Evolutionary conservation across 2,329 filamentous ascomycete species (phyloP).

Genomic region (Arachnomyces sp.): DNA sequence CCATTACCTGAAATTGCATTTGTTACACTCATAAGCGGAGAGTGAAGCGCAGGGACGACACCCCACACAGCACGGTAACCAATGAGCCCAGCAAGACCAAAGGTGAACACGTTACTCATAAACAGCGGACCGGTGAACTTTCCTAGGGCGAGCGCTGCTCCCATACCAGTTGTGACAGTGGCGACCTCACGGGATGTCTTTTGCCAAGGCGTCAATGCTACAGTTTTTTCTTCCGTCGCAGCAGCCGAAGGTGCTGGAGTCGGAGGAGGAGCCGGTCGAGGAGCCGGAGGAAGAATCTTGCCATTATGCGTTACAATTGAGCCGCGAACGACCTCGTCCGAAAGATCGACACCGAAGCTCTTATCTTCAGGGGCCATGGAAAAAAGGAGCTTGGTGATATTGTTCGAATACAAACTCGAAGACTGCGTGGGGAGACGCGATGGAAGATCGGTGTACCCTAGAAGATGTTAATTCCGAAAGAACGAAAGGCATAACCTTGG

Average conservation of each 20-base stretch:
- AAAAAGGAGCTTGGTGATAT: constrained; percentile 80
- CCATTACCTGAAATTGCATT: constrained; percentile 75
- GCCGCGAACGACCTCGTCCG: constrained; percentile 78
- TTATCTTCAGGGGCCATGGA: constrained; percentile 74
- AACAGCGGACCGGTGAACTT: constrained; percentile 76
- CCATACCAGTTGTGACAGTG: constrained; percentile 69
- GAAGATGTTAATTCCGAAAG: constrained; percentile 17
- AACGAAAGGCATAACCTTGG: not conserved
- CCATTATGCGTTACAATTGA: constrained; percentile 76
- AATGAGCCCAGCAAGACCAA: constrained; percentile 74
- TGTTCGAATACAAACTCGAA: constrained; percentile 86
- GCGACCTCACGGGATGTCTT: constrained; percentile 69
- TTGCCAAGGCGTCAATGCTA: constrained; percentile 74
- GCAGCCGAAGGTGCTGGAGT: constrained; percentile 44
- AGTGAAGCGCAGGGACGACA: constrained; percentile 74
- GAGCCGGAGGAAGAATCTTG: constrained; percentile 66
- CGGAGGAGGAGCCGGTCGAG: constrained; percentile 57
- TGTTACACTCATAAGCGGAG: constrained; percentile 84
- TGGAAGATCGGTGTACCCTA: constrained; percentile 77
- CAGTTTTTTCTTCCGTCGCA: constrained; percentile 37
- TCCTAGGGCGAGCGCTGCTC: constrained; percentile 64
- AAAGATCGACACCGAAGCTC: constrained; percentile 70
- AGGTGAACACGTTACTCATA: constrained; percentile 82
- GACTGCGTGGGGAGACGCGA: constrained; percentile 82
- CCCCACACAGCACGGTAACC: constrained; percentile 88